Conservation (phyloP, 495 filamentous ascomycete species). For the Neurospora sp. region DNA sequence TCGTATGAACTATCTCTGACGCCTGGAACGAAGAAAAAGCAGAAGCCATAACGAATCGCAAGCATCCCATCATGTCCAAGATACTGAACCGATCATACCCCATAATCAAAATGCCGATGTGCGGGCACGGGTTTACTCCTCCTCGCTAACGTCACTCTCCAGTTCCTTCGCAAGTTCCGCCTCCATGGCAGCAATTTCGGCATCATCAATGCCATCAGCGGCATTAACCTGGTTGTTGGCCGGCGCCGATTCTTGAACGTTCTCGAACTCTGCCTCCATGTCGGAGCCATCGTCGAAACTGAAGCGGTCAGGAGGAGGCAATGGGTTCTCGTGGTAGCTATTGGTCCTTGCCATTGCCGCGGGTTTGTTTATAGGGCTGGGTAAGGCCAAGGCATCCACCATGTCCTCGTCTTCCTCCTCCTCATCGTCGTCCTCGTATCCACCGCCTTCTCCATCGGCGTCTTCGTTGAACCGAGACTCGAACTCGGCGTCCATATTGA, state of each 20-base stretch:
- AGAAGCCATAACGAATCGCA: not conserved
- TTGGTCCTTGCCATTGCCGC: not conserved
- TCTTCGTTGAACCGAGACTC: slow-evolving; percentile 7
- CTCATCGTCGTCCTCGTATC: slow-evolving; percentile 12
- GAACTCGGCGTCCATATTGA: slow-evolving; percentile 24
- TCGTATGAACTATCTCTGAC: not conserved
- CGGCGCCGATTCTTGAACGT: slow-evolving; percentile 5
- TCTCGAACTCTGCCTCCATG: slow-evolving; percentile 28
- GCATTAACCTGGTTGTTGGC: not conserved
- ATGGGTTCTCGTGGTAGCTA: not conserved
- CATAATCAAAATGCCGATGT: not conserved
- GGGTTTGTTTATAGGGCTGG: slow-evolving; percentile 23
- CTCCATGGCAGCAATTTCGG: slow-evolving; percentile 31
- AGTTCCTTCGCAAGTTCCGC: slow-evolving; percentile 20
- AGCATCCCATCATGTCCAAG: not conserved
- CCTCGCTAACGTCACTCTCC: slow-evolving; percentile 22
- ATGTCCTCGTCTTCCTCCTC: slow-evolving; percentile 16
- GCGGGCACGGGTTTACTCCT: slow-evolving; percentile 9
- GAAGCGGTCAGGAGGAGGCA: not conserved
- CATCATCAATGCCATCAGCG: slow-evolving; percentile 4
- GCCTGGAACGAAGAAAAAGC: not conserved
- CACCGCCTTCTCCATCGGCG: not conserved
- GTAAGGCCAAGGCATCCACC: slow-evolving; percentile 20
- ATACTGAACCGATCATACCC: not conserved
- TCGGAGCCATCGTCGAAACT: slow-evolving; percentile 11